Conservation (phyloP, 140 eudicot genomes). For the Senecio squalidus region DNA sequence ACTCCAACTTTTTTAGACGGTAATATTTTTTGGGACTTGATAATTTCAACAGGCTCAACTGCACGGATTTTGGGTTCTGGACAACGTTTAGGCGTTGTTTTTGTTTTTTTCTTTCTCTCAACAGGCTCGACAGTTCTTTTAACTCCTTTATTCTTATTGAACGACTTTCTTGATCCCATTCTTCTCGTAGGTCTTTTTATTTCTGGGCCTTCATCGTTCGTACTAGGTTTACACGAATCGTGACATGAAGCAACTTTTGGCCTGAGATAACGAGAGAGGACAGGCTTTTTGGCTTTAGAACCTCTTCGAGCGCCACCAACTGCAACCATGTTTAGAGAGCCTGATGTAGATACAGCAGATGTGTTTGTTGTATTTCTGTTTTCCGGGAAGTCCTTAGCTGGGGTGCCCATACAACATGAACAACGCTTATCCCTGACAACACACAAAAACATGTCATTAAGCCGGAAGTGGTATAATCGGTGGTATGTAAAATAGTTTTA, state of each 20-base stretch:
- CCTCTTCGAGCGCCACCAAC: constrained; percentile 13
- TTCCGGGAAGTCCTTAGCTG: constrained; percentile 9
- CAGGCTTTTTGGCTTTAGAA: constrained; percentile 14
- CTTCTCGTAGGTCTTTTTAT: constrained; percentile 22
- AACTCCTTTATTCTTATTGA: constrained; percentile 7
- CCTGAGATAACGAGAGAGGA: constrained; percentile 27
- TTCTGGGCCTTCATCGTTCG: constrained; percentile 34
- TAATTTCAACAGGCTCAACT: constrained; percentile 32
- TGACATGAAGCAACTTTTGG: constrained; percentile 56
- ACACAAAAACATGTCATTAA: constrained; percentile 11
- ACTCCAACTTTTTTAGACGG: constrained; percentile 27
- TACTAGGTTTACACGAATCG: constrained; percentile 69
- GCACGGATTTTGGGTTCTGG: constrained; percentile 7
- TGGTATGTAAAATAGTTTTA: too few species aligned
- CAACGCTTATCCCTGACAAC: constrained; percentile 13
- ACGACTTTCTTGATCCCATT: constrained; percentile 22
- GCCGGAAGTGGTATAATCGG: too few species aligned
- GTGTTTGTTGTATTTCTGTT: constrained; percentile 15
- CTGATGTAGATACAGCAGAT: constrained; percentile 27
- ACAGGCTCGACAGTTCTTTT: constrained; percentile 19
- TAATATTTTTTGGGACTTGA: constrained; percentile 33
- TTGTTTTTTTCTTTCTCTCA: constrained; percentile 22
- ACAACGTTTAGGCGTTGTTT: constrained; percentile 21
- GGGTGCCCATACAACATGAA: constrained; percentile 41
- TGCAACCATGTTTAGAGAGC: constrained; percentile 12